Conservation (phyloP, 306 rosid genomes). For the Dryas drummondii region DNA sequence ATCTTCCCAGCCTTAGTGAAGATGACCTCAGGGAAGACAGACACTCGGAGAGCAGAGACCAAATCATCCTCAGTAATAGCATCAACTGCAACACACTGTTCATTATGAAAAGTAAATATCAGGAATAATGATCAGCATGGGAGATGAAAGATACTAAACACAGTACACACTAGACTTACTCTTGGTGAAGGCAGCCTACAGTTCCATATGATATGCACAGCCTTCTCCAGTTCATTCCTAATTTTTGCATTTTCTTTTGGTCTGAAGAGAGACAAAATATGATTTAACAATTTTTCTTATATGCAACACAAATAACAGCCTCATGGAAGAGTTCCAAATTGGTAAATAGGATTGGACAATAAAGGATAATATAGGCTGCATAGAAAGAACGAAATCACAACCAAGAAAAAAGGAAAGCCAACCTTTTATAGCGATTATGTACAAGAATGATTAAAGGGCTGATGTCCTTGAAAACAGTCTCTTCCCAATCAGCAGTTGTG, state of each 20-base stretch:
- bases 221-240: slow-evolving; percentile 68
- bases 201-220: slow-evolving; percentile 87
- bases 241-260: slow-evolving; percentile 79
- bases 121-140: slow-evolving; percentile 6
- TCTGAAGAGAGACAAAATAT: slow-evolving; percentile 36
- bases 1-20: slow-evolving; percentile 88
- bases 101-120: neutral
- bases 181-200: slow-evolving; percentile 94
- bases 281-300: neutral
- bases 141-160: slow-evolving; percentile 11
- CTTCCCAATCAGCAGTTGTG: slow-evolving; percentile 70
- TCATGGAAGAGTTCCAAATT: neutral
- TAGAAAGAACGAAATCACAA: neutral
- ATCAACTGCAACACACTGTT: slow-evolving; percentile 82
- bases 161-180: slow-evolving; percentile 46
- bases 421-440: slow-evolving; percentile 92
- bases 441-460: slow-evolving; percentile 79
- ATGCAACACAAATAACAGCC: neutral
- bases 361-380: neutral
- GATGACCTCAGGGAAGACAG: slow-evolving; percentile 75
- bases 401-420: slow-evolving; percentile 10
- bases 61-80: slow-evolving; percentile 77
- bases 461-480: slow-evolving; percentile 80
- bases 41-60: slow-evolving; percentile 66
- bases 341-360: neutral